Conservation (phyloP, 495 filamentous ascomycete species). For the Acidomyces sp. region DNA sequence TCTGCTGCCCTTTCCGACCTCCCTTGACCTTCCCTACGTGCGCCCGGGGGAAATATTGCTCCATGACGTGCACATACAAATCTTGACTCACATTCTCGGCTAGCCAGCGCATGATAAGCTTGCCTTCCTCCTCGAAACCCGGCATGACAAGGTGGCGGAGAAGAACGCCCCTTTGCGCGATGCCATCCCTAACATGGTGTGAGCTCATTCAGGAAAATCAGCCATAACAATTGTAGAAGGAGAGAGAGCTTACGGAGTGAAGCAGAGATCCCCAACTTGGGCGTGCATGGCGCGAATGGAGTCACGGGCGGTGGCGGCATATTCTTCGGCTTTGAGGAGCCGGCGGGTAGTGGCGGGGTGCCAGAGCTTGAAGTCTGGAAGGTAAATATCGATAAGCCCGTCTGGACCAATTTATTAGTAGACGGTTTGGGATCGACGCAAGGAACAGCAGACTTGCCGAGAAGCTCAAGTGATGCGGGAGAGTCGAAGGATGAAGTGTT, state of each 20-base stretch:
- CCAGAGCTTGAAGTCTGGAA: constrained; percentile 74
- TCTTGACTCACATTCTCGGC: constrained; percentile 53
- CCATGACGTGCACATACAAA: constrained; percentile 45
- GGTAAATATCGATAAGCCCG: constrained; percentile 64
- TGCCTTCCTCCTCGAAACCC: constrained; percentile 51
- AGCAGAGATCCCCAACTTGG: constrained; percentile 64
- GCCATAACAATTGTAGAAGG: no score
- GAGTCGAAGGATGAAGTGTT: constrained; percentile 69
- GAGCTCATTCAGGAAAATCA: no score
- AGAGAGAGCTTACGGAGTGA: no score
- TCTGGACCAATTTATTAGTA: no score
- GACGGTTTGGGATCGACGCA: no score
- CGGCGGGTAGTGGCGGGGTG: constrained; percentile 45
- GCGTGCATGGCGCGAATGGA: constrained; percentile 61
- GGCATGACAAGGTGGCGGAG: constrained; percentile 71
- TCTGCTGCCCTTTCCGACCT: constrained; percentile 21
- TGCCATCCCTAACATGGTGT: no score
- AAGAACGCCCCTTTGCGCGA: constrained; percentile 59
- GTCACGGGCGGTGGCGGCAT: constrained; percentile 51
- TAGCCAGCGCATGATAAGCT: constrained; percentile 56
- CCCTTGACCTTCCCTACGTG: constrained; percentile 58
- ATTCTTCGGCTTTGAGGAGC: constrained; percentile 61
- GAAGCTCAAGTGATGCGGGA: constrained; percentile 47
- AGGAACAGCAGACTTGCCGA: no score
- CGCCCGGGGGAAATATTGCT: constrained; percentile 64